A percentile compares a stretch with the other conserved stretches of the same genome.
phyloP scores from a whole-genome alignment of 164 flowering plant genomes.

The Houttuynia cordata region DNA sequence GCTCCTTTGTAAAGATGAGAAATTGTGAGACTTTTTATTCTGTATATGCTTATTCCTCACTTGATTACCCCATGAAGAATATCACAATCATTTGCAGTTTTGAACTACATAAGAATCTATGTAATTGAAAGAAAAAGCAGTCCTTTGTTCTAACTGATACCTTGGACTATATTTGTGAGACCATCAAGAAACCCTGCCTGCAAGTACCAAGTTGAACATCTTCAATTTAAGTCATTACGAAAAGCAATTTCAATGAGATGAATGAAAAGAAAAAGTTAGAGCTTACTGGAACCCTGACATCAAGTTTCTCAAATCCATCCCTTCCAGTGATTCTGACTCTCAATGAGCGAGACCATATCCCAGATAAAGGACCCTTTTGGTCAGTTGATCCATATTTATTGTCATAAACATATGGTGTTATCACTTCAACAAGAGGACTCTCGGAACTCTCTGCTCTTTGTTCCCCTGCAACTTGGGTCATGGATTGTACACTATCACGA shows the following conservation, averaged over 20 bases:
- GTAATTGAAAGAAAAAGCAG: background rate
- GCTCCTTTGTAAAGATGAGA: background rate
- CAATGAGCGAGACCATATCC: slow-evolving; percentile 72
- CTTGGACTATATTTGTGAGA: slow-evolving; percentile 78
- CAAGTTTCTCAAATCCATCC: slow-evolving; percentile 91
- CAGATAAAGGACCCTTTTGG: slow-evolving; percentile 40
- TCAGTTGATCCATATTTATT: slow-evolving; percentile 34
- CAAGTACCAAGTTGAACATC: background rate
- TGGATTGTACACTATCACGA: slow-evolving; percentile 16
- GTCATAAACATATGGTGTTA: slow-evolving; percentile 53
- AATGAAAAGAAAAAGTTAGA: background rate
- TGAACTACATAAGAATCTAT: no score
- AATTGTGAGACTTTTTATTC: no score
- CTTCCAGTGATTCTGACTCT: slow-evolving; percentile 80
- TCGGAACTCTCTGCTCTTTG: slow-evolving; percentile 25
- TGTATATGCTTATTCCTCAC: no score
- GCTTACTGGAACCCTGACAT: slow-evolving; percentile 84
- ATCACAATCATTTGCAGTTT: no score
- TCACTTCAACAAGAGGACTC: slow-evolving; percentile 59
- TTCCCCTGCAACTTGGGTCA: slow-evolving; percentile 23
- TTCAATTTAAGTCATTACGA: background rate
- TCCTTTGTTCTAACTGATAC: slow-evolving; percentile 19
- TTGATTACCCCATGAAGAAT: no score
- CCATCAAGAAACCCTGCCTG: slow-evolving; percentile 99
- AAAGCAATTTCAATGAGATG: background rate